Evolutionary conservation across 2,329 filamentous ascomycete species (phyloP).

Genomic region (Microcyclospora pomicola): DNA sequence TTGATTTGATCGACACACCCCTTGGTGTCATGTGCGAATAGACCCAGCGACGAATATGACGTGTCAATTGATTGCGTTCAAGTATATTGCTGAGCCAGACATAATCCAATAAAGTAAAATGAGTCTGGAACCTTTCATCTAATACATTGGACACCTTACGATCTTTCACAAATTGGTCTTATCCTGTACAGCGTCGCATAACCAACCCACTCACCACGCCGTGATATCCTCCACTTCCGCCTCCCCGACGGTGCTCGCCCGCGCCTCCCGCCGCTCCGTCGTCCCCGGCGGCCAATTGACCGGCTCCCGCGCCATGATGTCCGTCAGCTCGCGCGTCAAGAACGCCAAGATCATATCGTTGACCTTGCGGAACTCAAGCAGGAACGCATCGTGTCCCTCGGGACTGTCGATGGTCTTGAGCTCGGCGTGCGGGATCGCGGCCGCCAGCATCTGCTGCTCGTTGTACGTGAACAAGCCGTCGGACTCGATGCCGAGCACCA

Average conservation of each 20-base stretch:
- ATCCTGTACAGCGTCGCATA: too few species aligned
- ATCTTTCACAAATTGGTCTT: too few species aligned
- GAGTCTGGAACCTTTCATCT: too few species aligned
- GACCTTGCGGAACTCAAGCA: constrained; percentile 94
- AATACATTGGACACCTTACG: too few species aligned
- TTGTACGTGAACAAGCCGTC: constrained; percentile 95
- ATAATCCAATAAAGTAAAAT: too few species aligned
- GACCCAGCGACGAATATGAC: too few species aligned
- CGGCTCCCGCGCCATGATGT: constrained; percentile 58
- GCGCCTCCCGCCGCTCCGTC: constrained; percentile 50
- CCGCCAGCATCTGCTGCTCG: constrained; percentile 84
- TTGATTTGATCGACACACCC: too few species aligned
- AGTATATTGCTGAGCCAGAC: too few species aligned
- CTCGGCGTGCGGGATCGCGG: constrained; percentile 60
- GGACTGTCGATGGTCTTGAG: constrained; percentile 82
- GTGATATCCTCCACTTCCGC: constrained; percentile 94
- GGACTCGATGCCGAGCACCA: constrained; percentile 88
- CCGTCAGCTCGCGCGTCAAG: constrained; percentile 65
- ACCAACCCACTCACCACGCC: constrained; percentile 51
- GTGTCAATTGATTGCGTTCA: too few species aligned
- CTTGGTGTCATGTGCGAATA: too few species aligned
- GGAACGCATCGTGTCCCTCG: constrained; percentile 91
- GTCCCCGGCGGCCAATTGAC: constrained; percentile 31
- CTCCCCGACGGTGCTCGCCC: constrained; percentile 87
- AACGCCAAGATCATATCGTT: constrained; percentile 79